These are phyloP conservation scores for Solanum bulbocastanum DNA, from an alignment of 257 asterid species.

Conservation along the genomic window DNA sequence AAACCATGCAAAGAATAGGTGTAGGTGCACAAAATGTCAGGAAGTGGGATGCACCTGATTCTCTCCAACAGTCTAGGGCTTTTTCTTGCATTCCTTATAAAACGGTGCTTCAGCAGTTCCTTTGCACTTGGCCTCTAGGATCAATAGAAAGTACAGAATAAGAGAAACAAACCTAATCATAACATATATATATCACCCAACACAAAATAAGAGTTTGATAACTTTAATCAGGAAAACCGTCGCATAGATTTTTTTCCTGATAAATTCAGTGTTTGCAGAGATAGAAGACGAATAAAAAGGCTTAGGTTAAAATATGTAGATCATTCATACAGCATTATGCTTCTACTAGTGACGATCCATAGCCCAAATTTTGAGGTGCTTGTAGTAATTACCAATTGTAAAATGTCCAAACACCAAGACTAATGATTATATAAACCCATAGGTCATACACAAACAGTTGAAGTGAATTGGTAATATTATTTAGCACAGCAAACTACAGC, in stretches of 20 bases:
- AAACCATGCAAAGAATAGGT: neutral
- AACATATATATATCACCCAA: neutral
- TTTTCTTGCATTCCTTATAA: conserved; percentile 80
- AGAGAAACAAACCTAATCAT: neutral
- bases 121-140: conserved; percentile 89
- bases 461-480: neutral
- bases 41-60: conserved; percentile 56
- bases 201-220: neutral
- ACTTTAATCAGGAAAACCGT: neutral
- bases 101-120: conserved; percentile 90
- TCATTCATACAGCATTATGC: neutral
- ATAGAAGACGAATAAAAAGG: neutral
- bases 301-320: neutral
- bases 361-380: neutral
- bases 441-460: neutral
- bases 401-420: neutral
- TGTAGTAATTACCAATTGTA: neutral
- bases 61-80: conserved; percentile 91
- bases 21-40: neutral
- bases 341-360: neutral
- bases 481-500: neutral
- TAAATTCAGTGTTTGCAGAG: neutral
- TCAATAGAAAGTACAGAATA: conserved; percentile 1
- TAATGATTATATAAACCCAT: neutral
- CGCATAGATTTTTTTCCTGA: neutral